Percentiles rank a stretch among this genome's conserved stretches.
Conservation (phyloP, 2,329 filamentous ascomycete species). For the Verticillium dahliae region DNA sequence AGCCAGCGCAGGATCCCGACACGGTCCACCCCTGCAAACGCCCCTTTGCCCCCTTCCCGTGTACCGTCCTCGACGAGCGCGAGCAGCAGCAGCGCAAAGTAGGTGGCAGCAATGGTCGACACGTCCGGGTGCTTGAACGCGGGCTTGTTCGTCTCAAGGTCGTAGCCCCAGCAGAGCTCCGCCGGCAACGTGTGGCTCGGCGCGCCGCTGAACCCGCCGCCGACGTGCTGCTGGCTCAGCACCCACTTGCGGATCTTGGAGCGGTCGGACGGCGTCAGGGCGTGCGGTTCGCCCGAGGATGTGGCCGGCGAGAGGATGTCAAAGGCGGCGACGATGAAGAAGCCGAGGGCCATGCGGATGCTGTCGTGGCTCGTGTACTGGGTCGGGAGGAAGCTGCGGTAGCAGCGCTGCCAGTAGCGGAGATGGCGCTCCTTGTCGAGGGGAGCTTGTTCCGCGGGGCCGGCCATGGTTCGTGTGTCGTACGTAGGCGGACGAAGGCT, state of each 20-base stretch:
- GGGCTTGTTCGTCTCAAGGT: conserved; percentile 27
- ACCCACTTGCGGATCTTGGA: conserved; percentile 63
- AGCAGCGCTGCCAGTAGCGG: conserved; percentile 88
- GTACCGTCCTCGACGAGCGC: conserved; percentile 39
- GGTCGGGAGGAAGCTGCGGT: conserved; percentile 72
- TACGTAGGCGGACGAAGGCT: not conserved
- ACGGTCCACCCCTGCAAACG: conserved; percentile 60
- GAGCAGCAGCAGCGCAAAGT: conserved; percentile 76
- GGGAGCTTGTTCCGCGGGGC: conserved; percentile 13
- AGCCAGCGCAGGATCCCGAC: conserved; percentile 68
- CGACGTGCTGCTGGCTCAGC: conserved; percentile 75
- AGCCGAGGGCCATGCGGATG: conserved; percentile 81
- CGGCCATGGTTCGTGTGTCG: conserved; percentile 6
- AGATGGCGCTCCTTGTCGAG: conserved; percentile 64
- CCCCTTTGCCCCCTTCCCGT: conserved; percentile 27
- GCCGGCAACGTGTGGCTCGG: conserved; percentile 55
- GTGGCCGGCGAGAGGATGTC: conserved; percentile 66
- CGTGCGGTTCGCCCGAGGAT: conserved; percentile 27
- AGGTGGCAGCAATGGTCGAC: conserved; percentile 79
- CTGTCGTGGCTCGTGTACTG: conserved; percentile 86
- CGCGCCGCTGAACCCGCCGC: conserved; percentile 84
- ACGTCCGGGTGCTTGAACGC: conserved; percentile 32
- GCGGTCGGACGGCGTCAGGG: conserved; percentile 40
- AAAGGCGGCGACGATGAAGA: conserved; percentile 80
- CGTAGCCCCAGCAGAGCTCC: conserved; percentile 12